Conservation (phyloP, 768 basidiomycete genomes). For the Suillus subluteus region DNA sequence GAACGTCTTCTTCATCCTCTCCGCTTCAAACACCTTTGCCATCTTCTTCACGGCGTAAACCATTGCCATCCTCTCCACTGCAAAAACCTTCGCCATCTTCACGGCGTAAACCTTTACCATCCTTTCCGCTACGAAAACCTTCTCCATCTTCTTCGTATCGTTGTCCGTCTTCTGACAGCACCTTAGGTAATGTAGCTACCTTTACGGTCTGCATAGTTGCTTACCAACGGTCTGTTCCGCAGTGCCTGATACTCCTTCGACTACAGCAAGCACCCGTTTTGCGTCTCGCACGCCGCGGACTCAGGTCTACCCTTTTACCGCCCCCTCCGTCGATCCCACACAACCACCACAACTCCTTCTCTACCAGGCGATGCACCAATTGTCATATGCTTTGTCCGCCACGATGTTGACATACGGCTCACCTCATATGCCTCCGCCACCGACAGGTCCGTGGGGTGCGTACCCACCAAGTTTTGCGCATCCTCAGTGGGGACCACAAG, state of each 20-base stretch:
- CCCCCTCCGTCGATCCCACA: slow-evolving; percentile 33
- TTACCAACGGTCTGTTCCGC: background rate
- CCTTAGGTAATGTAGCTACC: background rate
- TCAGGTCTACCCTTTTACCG: slow-evolving; percentile 27
- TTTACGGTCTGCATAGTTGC: background rate
- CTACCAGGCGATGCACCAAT: slow-evolving; percentile 44
- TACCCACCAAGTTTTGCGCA: slow-evolving; percentile 25
- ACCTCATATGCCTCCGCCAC: background rate
- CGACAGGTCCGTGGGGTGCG: slow-evolving; percentile 10
- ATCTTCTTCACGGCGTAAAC: slow-evolving; percentile 9
- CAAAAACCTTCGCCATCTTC: background rate
- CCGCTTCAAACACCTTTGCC: slow-evolving; percentile 5
- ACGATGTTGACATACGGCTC: slow-evolving; percentile 30
- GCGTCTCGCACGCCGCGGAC: background rate
- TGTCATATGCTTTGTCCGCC: slow-evolving; percentile 42
- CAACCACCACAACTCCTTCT: slow-evolving; percentile 42
- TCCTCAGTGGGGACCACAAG: slow-evolving; percentile 23
- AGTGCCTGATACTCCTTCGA: slow-evolving; percentile 3
- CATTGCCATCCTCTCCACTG: background rate
- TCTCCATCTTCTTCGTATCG: background rate
- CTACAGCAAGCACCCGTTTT: slow-evolving; percentile 6
- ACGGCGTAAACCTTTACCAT: background rate
- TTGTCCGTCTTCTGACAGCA: background rate
- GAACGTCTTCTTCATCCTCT: background rate
- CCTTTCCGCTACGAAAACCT: background rate